These are phyloP conservation scores for Ogataea polymorpha DNA, from an alignment of 805 yeast species.

Conservation along the genomic window DNA sequence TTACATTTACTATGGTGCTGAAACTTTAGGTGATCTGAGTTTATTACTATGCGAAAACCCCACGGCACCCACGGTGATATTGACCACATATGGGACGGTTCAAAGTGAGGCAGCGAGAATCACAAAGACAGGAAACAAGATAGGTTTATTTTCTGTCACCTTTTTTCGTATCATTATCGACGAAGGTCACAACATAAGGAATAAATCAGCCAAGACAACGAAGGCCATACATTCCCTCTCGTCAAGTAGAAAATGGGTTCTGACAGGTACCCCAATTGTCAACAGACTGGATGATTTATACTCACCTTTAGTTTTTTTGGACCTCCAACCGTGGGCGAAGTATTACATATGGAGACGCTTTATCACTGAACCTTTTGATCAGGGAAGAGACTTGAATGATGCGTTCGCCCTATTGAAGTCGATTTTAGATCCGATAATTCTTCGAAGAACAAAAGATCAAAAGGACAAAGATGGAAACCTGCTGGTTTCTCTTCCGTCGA, in stretches of 20 bases:
- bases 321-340: slow-evolving; percentile 87
- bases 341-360: slow-evolving; percentile 85
- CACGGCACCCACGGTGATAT: slow-evolving; percentile 61
- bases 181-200: slow-evolving; percentile 88
- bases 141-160: slow-evolving; percentile 67
- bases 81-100: slow-evolving; percentile 88
- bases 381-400: slow-evolving; percentile 57
- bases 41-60: slow-evolving; percentile 37
- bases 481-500: slow-evolving; percentile 72
- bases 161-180: slow-evolving; percentile 73
- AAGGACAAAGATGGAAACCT: slow-evolving; percentile 68
- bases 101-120: slow-evolving; percentile 67
- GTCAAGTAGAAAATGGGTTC: slow-evolving; percentile 71
- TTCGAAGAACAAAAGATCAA: slow-evolving; percentile 86
- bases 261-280: slow-evolving; percentile 92
- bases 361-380: slow-evolving; percentile 76
- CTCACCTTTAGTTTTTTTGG: slow-evolving; percentile 68
- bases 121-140: slow-evolving; percentile 29
- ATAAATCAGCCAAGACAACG: slow-evolving; percentile 73
- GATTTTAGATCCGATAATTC: slow-evolving; percentile 74
- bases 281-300: slow-evolving; percentile 84
- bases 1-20: slow-evolving; percentile 74
- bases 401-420: slow-evolving; percentile 85
- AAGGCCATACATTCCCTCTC: slow-evolving; percentile 67
- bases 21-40: slow-evolving; percentile 48